Evolutionary conservation across 495 filamentous ascomycete genomes (phyloP).

Genomic region (Xylaria nigripes): DNA sequence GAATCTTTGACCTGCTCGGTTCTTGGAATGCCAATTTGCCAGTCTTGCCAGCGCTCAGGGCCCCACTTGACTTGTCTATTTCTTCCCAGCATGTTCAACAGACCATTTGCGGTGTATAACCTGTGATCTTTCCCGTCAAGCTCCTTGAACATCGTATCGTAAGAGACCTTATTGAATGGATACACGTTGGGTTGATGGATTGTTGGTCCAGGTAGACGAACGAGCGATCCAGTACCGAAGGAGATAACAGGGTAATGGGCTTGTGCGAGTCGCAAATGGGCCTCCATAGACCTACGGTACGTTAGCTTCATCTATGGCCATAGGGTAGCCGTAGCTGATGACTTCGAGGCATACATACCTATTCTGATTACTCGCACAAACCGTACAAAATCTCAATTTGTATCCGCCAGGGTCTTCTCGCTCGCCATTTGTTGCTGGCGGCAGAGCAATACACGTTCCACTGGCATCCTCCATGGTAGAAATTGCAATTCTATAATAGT

Average conservation of each 20-base stretch:
- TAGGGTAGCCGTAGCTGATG: background rate
- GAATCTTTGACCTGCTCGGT: slow-evolving; percentile 54
- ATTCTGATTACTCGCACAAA: slow-evolving; percentile 96
- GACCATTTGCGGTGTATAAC: slow-evolving; percentile 83
- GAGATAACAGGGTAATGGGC: slow-evolving; percentile 92
- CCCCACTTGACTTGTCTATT: slow-evolving; percentile 89
- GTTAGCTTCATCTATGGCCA: slow-evolving; percentile 3
- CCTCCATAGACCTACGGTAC: slow-evolving; percentile 77
- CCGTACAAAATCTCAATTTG: slow-evolving; percentile 95
- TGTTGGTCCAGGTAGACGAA: slow-evolving; percentile 85
- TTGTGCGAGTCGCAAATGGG: slow-evolving; percentile 78
- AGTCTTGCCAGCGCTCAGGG: slow-evolving; percentile 97
- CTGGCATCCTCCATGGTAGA: slow-evolving; percentile 29
- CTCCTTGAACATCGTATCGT: slow-evolving; percentile 85
- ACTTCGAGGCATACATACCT: slow-evolving; percentile 52
- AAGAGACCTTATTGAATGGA: slow-evolving; percentile 90
- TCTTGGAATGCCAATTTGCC: slow-evolving; percentile 79
- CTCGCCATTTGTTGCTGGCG: slow-evolving; percentile 34
- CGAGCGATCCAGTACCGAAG: slow-evolving; percentile 92
- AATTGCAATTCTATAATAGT: background rate
- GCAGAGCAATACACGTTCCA: slow-evolving; percentile 18
- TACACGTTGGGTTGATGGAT: slow-evolving; percentile 95
- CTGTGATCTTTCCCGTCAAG: slow-evolving; percentile 75
- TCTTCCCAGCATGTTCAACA: slow-evolving; percentile 90
- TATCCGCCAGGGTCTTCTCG: slow-evolving; percentile 41